Evolutionary conservation across 2,329 filamentous ascomycete genomes (phyloP).

Genomic region (Hymenoscyphus fraxineus): DNA sequence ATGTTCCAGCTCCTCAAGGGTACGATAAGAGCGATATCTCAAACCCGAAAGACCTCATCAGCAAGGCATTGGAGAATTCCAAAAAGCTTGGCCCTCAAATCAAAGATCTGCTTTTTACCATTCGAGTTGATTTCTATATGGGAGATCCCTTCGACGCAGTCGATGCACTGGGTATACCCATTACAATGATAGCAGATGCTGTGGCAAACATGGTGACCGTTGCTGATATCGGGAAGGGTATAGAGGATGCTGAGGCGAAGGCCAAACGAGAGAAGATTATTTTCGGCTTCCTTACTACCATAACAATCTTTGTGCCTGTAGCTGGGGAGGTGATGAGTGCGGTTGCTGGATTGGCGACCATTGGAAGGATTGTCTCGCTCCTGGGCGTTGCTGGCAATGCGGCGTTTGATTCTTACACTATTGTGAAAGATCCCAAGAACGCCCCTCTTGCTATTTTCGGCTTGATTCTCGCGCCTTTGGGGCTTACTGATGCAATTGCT

Average conservation of each 20-base stretch:
- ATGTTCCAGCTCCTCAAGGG: conserved; percentile 2
- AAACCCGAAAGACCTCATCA: conserved; percentile 2
- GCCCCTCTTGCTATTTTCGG: conserved; percentile 6
- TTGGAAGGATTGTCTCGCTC: background rate
- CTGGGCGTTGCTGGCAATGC: background rate
- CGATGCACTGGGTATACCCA: background rate
- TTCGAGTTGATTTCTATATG: background rate
- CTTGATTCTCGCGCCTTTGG: background rate
- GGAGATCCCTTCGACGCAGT: background rate
- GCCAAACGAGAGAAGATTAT: background rate
- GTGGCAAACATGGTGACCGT: background rate
- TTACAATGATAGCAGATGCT: conserved; percentile 1
- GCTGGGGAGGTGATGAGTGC: conserved; percentile 4
- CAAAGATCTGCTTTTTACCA: background rate
- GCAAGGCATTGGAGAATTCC: background rate
- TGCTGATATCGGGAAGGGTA: background rate
- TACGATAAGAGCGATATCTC: conserved; percentile 2
- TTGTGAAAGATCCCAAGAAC: conserved; percentile 3
- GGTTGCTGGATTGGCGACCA: background rate
- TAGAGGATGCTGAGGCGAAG: background rate
- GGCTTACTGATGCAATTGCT: background rate
- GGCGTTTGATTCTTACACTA: background rate
- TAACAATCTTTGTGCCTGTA: conserved; percentile 2
- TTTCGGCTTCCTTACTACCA: background rate
- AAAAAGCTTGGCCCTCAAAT: background rate